Evolutionary conservation across 371 early-diverging fungal species (phyloP).

Genomic region (Haplosporangium sp.): DNA sequence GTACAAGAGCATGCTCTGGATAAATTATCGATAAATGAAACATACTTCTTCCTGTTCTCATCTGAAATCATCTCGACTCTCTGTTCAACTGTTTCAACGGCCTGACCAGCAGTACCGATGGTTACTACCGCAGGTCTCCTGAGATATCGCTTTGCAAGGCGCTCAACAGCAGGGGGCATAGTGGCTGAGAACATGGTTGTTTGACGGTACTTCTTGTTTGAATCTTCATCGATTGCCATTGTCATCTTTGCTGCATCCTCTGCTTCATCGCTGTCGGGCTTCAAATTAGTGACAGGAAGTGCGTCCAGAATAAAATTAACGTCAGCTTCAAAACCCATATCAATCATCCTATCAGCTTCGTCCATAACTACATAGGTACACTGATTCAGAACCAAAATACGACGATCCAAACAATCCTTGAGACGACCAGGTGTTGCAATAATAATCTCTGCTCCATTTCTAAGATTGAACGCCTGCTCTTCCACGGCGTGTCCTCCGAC

Average conservation of each 20-base stretch:
- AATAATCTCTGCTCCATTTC: constrained; percentile 92
- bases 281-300: constrained; percentile 89
- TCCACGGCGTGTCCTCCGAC: constrained; percentile 95
- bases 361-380: constrained; percentile 96
- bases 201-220: constrained; percentile 84
- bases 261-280: constrained; percentile 86
- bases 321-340: constrained; percentile 97
- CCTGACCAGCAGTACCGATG: constrained; percentile 98
- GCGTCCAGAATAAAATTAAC: constrained; percentile 95
- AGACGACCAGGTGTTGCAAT: constrained; percentile 99
- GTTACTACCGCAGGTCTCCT: constrained; percentile 95
- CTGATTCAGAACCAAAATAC: constrained; percentile 86
- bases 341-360: constrained; percentile 98
- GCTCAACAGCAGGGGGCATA: constrained; percentile 97
- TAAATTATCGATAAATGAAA: background rate
- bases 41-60: constrained; percentile 85
- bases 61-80: constrained; percentile 92
- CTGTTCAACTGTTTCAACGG: constrained; percentile 95
- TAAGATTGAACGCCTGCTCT: constrained; percentile 86
- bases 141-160: constrained; percentile 92
- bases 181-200: constrained; percentile 99
- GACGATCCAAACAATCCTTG: constrained; percentile 87
- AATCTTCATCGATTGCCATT: constrained; percentile 46
- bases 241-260: constrained; percentile 64
- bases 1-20: background rate